phyloP scores from a whole-genome alignment of 345 rosid species.

The Populus davidiana region DNA sequence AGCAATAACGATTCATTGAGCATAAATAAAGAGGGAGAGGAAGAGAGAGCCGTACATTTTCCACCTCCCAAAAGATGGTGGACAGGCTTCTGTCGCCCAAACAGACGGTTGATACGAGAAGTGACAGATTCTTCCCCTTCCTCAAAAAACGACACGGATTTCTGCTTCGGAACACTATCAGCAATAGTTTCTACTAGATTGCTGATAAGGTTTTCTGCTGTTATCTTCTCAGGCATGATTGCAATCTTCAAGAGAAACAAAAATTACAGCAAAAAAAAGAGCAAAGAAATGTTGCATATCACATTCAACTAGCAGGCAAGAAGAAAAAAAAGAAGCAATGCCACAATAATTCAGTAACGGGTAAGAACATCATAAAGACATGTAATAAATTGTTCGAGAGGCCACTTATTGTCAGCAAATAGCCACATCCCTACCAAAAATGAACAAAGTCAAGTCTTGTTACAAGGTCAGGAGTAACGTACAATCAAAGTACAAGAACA shows the following conservation, averaged over 20 bases:
- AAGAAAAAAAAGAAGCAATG: background rate
- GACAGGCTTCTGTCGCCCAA: constrained; percentile 78
- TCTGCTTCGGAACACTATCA: constrained; percentile 59
- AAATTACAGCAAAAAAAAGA: background rate
- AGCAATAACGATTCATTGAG: background rate
- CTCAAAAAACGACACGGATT: constrained; percentile 58
- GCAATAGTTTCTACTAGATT: constrained; percentile 61
- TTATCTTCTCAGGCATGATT: constrained; percentile 75
- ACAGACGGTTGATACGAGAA: constrained; percentile 61
- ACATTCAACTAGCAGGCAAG: background rate
- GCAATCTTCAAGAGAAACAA: constrained; percentile 16
- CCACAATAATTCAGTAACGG: background rate
- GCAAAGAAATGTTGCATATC: background rate
- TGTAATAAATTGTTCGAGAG: background rate
- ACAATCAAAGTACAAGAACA: background rate
- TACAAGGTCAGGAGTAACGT: background rate
- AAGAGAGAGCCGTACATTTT: constrained; percentile 47
- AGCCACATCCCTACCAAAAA: background rate
- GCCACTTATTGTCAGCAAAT: background rate
- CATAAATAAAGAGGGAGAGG: background rate
- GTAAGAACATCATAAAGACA: background rate
- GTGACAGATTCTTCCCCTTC: constrained; percentile 47
- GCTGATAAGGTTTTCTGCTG: constrained; percentile 49
- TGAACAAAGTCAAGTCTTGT: background rate
- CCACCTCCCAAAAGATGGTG: constrained; percentile 88